phyloP scores from a whole-genome alignment of 2,329 filamentous ascomycete species.

The Penicillium sp. region DNA sequence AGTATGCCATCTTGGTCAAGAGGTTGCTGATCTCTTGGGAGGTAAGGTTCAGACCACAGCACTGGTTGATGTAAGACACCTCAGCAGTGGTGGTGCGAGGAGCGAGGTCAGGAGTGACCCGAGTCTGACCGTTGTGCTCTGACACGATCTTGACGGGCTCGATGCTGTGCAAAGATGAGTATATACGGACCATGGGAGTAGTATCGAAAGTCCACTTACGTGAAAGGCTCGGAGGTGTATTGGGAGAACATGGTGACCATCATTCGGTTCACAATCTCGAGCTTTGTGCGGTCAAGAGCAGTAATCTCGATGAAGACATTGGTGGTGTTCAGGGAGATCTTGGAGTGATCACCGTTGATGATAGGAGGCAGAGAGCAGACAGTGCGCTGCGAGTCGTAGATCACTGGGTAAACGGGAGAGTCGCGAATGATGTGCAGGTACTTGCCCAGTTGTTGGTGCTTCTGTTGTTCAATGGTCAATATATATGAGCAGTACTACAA shows the following conservation, averaged over 20 bases:
- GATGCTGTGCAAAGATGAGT: slow-evolving; percentile 55
- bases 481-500: slow-evolving; percentile 20
- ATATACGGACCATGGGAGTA: slow-evolving; percentile 8
- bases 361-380: slow-evolving; percentile 96
- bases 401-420: slow-evolving; percentile 91
- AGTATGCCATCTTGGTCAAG: slow-evolving; percentile 86
- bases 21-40: slow-evolving; percentile 78
- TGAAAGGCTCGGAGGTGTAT: slow-evolving; percentile 87
- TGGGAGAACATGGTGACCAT: slow-evolving; percentile 96
- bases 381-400: slow-evolving; percentile 83
- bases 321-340: slow-evolving; percentile 87
- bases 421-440: slow-evolving; percentile 95
- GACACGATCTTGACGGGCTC: slow-evolving; percentile 94
- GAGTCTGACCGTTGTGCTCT: slow-evolving; percentile 83
- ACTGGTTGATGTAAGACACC: slow-evolving; percentile 90
- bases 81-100: slow-evolving; percentile 80
- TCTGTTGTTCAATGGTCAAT: slow-evolving; percentile 54
- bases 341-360: slow-evolving; percentile 96
- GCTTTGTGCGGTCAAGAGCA: slow-evolving; percentile 92
- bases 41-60: slow-evolving; percentile 80
- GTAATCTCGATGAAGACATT: slow-evolving; percentile 98
- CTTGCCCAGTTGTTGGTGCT: slow-evolving; percentile 87
- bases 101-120: slow-evolving; percentile 80
- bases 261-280: slow-evolving; percentile 94
- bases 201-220: slow-evolving; percentile 50